Evolutionary conservation across 805 yeast species (phyloP).

Genomic region (Wickerhamiella vanderwaltii): DNA sequence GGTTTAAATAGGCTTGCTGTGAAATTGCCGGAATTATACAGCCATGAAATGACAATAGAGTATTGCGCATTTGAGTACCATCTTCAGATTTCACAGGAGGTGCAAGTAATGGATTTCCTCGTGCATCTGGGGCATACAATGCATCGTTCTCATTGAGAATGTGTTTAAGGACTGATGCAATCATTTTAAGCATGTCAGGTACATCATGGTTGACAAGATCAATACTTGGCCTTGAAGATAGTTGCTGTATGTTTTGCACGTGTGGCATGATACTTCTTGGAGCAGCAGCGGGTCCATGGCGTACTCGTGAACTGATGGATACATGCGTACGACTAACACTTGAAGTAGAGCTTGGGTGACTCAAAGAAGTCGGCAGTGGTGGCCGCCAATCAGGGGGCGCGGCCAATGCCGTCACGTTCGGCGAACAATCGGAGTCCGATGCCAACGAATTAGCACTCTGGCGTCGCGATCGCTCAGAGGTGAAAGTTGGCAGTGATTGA

Average conservation of each 20-base stretch:
- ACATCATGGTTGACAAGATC: slow-evolving; percentile 78
- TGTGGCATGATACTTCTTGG: slow-evolving; percentile 8
- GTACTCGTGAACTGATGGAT: background rate
- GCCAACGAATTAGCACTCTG: slow-evolving; percentile 6
- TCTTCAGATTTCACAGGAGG: slow-evolving; percentile 23
- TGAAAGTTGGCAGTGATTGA: slow-evolving; percentile 1
- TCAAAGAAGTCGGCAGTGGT: background rate
- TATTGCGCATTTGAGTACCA: slow-evolving; percentile 17
- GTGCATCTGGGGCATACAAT: slow-evolving; percentile 52
- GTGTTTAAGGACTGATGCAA: slow-evolving; percentile 70
- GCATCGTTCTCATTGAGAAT: slow-evolving; percentile 85
- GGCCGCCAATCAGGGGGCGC: slow-evolving; percentile 6
- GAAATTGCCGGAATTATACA: slow-evolving; percentile 93
- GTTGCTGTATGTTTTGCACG: background rate
- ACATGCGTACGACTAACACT: background rate
- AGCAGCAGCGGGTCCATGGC: slow-evolving; percentile 7
- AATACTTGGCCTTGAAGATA: slow-evolving; percentile 10
- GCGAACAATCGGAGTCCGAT: slow-evolving; percentile 4
- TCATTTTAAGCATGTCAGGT: slow-evolving; percentile 68
- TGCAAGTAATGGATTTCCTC: slow-evolving; percentile 15
- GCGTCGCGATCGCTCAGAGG: slow-evolving; percentile 5
- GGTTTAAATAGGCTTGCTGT: slow-evolving; percentile 72
- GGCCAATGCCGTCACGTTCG: background rate
- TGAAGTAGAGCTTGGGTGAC: background rate
- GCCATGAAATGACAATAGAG: slow-evolving; percentile 83